A percentile compares a stretch with the other conserved stretches of the same genome.
Evolutionary conservation across 2,329 filamentous ascomycete genomes (phyloP).

Genomic region (Aspergillus caelatus): DNA sequence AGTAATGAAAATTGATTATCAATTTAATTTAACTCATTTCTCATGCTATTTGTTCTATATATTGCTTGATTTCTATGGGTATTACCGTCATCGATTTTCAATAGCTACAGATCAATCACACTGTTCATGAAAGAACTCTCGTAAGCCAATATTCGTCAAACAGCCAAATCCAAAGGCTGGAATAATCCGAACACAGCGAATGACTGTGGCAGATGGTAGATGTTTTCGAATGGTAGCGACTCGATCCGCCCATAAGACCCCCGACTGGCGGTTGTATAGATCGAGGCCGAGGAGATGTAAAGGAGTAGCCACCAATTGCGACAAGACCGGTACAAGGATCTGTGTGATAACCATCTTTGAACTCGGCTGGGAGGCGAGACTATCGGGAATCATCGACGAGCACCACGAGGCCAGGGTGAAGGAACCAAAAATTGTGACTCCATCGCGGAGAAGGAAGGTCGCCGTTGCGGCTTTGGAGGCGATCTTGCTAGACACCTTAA

Average conservation of each 20-base stretch:
- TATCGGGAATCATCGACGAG: slow-evolving; percentile 27
- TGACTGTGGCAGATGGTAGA: slow-evolving; percentile 67
- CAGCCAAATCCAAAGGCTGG: slow-evolving; percentile 86
- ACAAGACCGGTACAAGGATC: slow-evolving; percentile 73
- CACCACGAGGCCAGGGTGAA: slow-evolving; percentile 31
- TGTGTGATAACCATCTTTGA: slow-evolving; percentile 55
- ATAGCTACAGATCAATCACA: not conserved
- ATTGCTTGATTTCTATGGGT: not conserved
- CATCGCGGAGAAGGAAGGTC: slow-evolving; percentile 78
- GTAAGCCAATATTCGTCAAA: slow-evolving; percentile 67
- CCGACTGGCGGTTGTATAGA: slow-evolving; percentile 41
- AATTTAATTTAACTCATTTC: not conserved
- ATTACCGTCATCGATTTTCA: too few relatives aligned
- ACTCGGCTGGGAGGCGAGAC: slow-evolving; percentile 22
- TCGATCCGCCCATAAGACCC: slow-evolving; percentile 49
- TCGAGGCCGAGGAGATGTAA: slow-evolving; percentile 84
- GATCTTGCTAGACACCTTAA: not conserved
- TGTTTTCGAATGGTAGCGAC: slow-evolving; percentile 66
- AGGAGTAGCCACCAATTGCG: slow-evolving; percentile 79
- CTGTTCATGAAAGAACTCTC: slow-evolving; percentile 22
- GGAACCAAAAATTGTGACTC: slow-evolving; percentile 73
- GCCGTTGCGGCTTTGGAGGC: slow-evolving; percentile 24
- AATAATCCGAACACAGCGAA: slow-evolving; percentile 77
- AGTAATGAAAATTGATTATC: not conserved
- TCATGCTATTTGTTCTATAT: not conserved